These are phyloP conservation scores for Thelonectria rubi DNA, from an alignment of 2,329 filamentous ascomycete species.

Conservation along the genomic window DNA sequence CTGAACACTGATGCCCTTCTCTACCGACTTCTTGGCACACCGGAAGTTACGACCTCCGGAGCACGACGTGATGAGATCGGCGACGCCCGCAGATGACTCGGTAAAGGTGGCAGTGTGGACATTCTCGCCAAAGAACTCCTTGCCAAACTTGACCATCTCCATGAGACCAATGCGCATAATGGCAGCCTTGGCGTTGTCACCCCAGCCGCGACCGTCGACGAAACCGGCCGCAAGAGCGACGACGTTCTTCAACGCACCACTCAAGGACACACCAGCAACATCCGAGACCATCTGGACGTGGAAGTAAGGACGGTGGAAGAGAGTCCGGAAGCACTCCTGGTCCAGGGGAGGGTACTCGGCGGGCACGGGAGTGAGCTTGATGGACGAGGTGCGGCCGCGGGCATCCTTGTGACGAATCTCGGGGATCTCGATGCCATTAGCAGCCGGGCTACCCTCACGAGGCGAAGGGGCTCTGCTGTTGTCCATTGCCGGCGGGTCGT, in stretches of 20 bases:
- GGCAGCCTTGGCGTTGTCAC: slow-evolving; percentile 98
- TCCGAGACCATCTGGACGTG: slow-evolving; percentile 93
- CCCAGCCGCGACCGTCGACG: slow-evolving; percentile 95
- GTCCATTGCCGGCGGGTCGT: slow-evolving; percentile 90
- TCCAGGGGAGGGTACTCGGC: slow-evolving; percentile 86
- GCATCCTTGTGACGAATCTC: slow-evolving; percentile 74
- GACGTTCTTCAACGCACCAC: slow-evolving; percentile 96
- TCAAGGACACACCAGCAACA: slow-evolving; percentile 95
- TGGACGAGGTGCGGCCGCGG: slow-evolving; percentile 71
- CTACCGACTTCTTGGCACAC: slow-evolving; percentile 87
- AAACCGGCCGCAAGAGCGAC: slow-evolving; percentile 94
- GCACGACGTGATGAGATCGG: slow-evolving; percentile 94
- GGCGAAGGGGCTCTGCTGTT: slow-evolving; percentile 73
- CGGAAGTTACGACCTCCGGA: slow-evolving; percentile 92
- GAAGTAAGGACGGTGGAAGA: slow-evolving; percentile 98
- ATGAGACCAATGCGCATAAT: slow-evolving; percentile 96
- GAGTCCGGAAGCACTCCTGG: slow-evolving; percentile 80
- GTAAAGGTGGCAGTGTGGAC: slow-evolving; percentile 89
- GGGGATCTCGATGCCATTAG: slow-evolving; percentile 61
- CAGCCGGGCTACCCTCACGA: slow-evolving; percentile 57
- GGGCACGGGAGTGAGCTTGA: slow-evolving; percentile 79
- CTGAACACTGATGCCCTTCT: slow-evolving; percentile 80
- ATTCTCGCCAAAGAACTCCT: slow-evolving; percentile 88
- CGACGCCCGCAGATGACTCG: slow-evolving; percentile 94
- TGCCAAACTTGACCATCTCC: slow-evolving; percentile 96